Base-by-base conservation (phyloP, 805 yeast genomes). In the Monosporozyma aerobia region DNA sequence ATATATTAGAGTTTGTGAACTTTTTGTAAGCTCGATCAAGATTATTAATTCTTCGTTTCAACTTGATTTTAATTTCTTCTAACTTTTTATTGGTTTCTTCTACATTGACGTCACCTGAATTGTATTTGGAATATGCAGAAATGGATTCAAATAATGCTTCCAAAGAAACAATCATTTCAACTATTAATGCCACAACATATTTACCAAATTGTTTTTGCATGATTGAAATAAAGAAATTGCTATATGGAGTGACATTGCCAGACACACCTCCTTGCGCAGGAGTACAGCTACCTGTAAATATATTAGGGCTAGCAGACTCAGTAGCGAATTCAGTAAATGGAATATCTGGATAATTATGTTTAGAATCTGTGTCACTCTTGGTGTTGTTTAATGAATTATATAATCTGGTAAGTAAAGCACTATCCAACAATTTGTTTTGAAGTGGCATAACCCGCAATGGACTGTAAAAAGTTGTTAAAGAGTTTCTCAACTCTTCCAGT, bases 381-480 rank as follows among this genome's bases (percentile, higher is more conserved):
- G 23, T 23, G 5, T 22, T 23, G 14, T 23, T 43, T 22, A 43
- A 22, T 3, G 45, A 43, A 43, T 43, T 30, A 23, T 22, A 43
- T 43, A 43, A 13, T 11, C 25, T 43, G 25, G 30, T 23, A 8
- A 43, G 14, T 23, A 43, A 25, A 5, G 49, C 47, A 27, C 51
- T 53, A 49, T 60, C 58, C 13, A 67, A 55, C 9, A 67, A 56
- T 14, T 55, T 58, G 27, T 56, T 56, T 23, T 58, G 53, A 0
- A 60, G 52, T 2, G 79, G 79, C 11, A 76, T 58, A 4, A 73
- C 71, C 40, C 78, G 57, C 23, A 76, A 55, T 6, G 79, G 76
- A 3, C 72, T 65, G 5, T 71, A 65, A 2, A 67, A 62, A 10
- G 62, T 64, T n/a, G 77, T 77, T 23, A 76, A 51, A n/a, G 65